phyloP scores from a whole-genome alignment of 176 grass and related monocot species.

The Musa beccarii region DNA sequence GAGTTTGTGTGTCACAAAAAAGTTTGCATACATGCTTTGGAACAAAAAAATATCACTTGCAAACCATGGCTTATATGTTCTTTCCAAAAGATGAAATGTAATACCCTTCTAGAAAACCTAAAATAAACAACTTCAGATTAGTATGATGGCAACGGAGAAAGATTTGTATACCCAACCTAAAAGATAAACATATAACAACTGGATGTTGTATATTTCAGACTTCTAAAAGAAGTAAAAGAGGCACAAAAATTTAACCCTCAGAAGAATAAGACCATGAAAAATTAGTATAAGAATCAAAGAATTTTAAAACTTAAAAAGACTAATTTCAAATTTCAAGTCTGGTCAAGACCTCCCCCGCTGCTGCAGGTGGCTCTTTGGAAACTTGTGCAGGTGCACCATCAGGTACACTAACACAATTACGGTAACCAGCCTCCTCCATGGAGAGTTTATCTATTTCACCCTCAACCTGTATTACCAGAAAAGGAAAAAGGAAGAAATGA shows the following conservation, averaged over 20 bases:
- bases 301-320: constrained; percentile 6
- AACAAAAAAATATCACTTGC: no score
- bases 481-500: constrained; percentile 10
- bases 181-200: not conserved
- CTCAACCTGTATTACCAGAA: constrained; percentile 53
- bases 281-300: constrained; percentile 7
- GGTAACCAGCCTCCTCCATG: constrained; percentile 86
- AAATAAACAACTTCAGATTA: no score
- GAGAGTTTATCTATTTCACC: constrained; percentile 99
- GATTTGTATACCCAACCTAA: not conserved
- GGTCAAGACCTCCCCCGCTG: constrained; percentile 44
- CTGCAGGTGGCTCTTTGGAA: constrained; percentile 44
- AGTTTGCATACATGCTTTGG: no score
- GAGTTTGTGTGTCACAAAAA: not conserved
- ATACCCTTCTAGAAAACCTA: no score
- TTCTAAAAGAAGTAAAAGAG: not conserved
- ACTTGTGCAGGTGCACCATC: constrained; percentile 70
- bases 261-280: not conserved
- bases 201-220: not conserved
- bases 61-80: no score
- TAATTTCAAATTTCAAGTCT: constrained; percentile 12
- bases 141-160: not conserved
- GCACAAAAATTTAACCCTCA: no score
- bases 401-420: constrained; percentile 90
- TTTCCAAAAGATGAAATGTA: no score